A percentile compares a stretch with the other conserved stretches of the same genome.
phyloP scores from a whole-genome alignment of 2,329 filamentous ascomycete genomes.

The Diaporthe eres region DNA sequence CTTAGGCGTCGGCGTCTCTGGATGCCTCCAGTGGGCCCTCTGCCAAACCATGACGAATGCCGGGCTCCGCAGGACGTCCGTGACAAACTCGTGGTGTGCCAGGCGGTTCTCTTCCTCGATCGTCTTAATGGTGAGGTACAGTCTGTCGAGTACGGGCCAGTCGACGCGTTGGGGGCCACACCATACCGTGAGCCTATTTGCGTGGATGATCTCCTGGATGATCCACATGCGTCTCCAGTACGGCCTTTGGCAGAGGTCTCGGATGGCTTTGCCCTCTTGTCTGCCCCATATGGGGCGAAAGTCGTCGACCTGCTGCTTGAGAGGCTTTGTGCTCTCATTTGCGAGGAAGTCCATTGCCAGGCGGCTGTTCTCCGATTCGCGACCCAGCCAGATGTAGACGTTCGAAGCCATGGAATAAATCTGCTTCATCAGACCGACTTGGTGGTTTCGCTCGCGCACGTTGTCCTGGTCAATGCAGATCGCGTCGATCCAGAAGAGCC shows the following conservation, averaged over 20 bases:
- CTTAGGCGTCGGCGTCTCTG: conserved; percentile 15
- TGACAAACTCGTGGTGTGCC: not conserved
- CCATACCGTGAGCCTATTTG: conserved; percentile 12
- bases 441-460: not conserved
- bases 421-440: conserved; percentile 7
- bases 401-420: conserved; percentile 7
- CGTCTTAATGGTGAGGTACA: not conserved
- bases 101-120: not conserved
- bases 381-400: conserved; percentile 21
- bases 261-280: not conserved
- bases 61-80: not conserved
- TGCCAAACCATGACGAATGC: conserved; percentile 25
- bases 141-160: not conserved
- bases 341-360: conserved; percentile 11
- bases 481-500: conserved; percentile 24
- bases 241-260: not conserved
- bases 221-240: conserved; percentile 30
- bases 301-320: not conserved
- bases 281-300: not conserved
- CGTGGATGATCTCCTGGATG: conserved; percentile 28
- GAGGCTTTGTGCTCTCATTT: not conserved
- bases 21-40: conserved; percentile 20
- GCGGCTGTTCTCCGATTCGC: not conserved
- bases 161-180: not conserved
- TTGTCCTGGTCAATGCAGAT: conserved; percentile 20